Evolutionary conservation across 805 yeast species (phyloP).

Genomic region (Zygosaccharomyces bisporus): DNA sequence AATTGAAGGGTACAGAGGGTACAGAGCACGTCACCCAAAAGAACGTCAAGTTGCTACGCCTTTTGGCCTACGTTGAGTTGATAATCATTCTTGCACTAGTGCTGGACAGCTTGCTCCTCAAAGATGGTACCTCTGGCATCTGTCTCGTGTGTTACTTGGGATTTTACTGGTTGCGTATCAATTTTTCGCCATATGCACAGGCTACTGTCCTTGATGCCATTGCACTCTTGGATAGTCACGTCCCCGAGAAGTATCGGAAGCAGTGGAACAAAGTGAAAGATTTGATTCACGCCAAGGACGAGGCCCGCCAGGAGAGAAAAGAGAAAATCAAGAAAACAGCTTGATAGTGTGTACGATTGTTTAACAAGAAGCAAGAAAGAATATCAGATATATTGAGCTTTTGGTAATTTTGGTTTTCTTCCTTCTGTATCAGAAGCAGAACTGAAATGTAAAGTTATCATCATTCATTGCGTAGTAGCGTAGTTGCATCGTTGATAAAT

Average conservation of each 20-base stretch:
- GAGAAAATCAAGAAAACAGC: slow-evolving; percentile 14
- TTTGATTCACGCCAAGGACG: slow-evolving; percentile 42
- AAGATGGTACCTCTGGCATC: slow-evolving; percentile 63
- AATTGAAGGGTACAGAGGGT: slow-evolving; percentile 15
- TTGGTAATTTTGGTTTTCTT: slow-evolving; percentile 69
- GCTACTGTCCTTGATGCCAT: slow-evolving; percentile 33
- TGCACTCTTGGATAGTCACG: slow-evolving; percentile 30
- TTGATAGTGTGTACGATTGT: background rate
- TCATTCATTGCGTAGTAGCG: slow-evolving; percentile 21
- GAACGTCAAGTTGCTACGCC: slow-evolving; percentile 22
- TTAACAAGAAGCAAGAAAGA: slow-evolving; percentile 6
- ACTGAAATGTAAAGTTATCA: slow-evolving; percentile 56
- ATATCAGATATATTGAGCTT: slow-evolving; percentile 45
- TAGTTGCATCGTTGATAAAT: slow-evolving; percentile 5
- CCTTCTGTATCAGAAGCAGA: slow-evolving; percentile 94
- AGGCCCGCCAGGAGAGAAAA: slow-evolving; percentile 31
- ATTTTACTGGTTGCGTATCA: slow-evolving; percentile 69
- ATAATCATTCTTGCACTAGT: slow-evolving; percentile 49
- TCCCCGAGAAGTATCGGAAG: slow-evolving; percentile 36
- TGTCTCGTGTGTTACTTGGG: slow-evolving; percentile 54
- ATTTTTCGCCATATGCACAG: slow-evolving; percentile 46
- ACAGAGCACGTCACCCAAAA: slow-evolving; percentile 15
- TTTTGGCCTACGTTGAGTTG: slow-evolving; percentile 61
- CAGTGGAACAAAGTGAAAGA: slow-evolving; percentile 41
- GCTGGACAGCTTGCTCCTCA: slow-evolving; percentile 56